Base-by-base conservation (phyloP, 495 filamentous ascomycete species). In the Lepraria neglecta region DNA sequence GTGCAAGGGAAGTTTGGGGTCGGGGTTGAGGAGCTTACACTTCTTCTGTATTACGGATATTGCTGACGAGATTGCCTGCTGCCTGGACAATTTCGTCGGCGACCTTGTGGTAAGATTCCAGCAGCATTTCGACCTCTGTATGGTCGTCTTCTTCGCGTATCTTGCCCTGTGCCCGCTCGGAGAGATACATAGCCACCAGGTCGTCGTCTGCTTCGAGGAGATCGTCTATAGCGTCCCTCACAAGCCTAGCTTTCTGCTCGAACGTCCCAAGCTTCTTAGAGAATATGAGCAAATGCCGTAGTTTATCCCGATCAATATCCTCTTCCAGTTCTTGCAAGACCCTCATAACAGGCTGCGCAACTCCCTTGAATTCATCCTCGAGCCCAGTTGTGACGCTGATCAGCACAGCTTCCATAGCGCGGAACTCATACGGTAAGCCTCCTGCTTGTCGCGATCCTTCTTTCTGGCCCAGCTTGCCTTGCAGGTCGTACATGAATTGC, bases 131-230 rank as follows among this genome's bases (percentile, higher is more conserved):
- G 1, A 98, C 88, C 73, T 98, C 94, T 17, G 91, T 92, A 70
- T 98, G 94, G 68, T 97, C 90, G 63, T 96, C 82, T 64, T 92
- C 90, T 44, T 85, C 82, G 12, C 94, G 78, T 33, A 83, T 70
- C 35, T 87, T 80, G 60, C 92, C 90, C 40, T 81, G 83, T 9
- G 82, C 77, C 68, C 96, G 89, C 74, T 96, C 94, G 0, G 86
- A 88, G 61, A 98, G 74, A 68, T 98, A 98, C 94, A 98, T 97
- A 63, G 88, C 81, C 19, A 91, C 86, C 33, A 98, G 77, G 70
- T 98, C 94, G 71, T 98, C 94, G 69, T 98, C 94, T 9, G 95
- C 94, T 72, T 98, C 94, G n/a, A 98, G 78, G 6, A 98, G 74
- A 74, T 98, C 95, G 64, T 97, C 91, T 46, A 98, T 91, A 30